These are phyloP conservation scores for Ceratobasidium sp. DNA, from an alignment of 1,284 basidiomycete genomes.

Conservation along the genomic window DNA sequence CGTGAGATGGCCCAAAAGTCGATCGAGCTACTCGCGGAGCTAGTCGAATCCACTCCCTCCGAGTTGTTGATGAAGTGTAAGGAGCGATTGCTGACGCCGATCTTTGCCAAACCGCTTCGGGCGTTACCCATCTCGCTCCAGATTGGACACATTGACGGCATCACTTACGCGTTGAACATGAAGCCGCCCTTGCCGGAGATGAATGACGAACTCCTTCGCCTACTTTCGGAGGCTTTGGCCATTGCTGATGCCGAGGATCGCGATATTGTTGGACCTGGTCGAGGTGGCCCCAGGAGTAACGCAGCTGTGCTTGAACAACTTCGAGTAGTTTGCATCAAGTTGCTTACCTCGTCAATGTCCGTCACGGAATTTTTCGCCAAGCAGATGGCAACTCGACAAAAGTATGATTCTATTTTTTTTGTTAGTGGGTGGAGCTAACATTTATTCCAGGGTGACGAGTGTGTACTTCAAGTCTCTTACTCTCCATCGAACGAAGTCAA, in stretches of 20 bases:
- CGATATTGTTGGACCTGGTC: slow-evolving; percentile 76
- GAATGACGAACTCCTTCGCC: slow-evolving; percentile 90
- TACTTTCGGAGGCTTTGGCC: slow-evolving; percentile 93
- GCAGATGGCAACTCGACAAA: slow-evolving; percentile 82
- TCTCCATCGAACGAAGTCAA: slow-evolving; percentile 93
- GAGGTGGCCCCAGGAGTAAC: slow-evolving; percentile 78
- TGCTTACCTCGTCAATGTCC: slow-evolving; percentile 93
- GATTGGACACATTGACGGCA: slow-evolving; percentile 97
- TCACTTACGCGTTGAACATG: slow-evolving; percentile 88
- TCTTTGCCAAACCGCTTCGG: slow-evolving; percentile 96
- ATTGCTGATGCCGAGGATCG: slow-evolving; percentile 95
- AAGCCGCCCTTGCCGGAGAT: slow-evolving; percentile 87
- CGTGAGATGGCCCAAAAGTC: slow-evolving; percentile 85
- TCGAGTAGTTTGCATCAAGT: slow-evolving; percentile 92
- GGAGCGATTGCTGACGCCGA: slow-evolving; percentile 85
- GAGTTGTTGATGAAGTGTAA: slow-evolving; percentile 87
- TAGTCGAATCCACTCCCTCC: slow-evolving; percentile 73
- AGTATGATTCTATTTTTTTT: slow-evolving; percentile 55
- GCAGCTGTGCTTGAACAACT: slow-evolving; percentile 86
- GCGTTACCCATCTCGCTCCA: slow-evolving; percentile 96
- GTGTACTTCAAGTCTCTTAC: slow-evolving; percentile 99
- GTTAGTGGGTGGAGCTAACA: slow-evolving; percentile 32
- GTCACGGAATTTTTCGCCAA: slow-evolving; percentile 90
- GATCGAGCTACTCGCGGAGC: slow-evolving; percentile 79
- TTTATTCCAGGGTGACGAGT: slow-evolving; percentile 73